Evolutionary conservation across 768 basidiomycete species (phyloP).

Genomic region (Lactifluus rugatus): DNA sequence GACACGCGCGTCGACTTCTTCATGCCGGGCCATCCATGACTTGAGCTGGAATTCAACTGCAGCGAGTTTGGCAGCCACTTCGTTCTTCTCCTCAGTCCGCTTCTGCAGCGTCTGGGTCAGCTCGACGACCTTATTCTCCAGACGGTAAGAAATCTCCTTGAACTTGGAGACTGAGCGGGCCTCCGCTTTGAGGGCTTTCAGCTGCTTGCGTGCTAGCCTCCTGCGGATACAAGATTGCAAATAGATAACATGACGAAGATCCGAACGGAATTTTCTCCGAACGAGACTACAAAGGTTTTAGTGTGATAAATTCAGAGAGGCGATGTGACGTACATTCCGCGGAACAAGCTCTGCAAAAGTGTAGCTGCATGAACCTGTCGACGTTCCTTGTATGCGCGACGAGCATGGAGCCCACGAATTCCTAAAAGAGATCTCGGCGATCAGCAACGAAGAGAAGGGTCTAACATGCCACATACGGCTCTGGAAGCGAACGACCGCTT

Average conservation of each 20-base stretch:
- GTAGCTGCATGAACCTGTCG: constrained; percentile 54
- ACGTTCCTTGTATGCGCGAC: constrained; percentile 47
- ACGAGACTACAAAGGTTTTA: constrained; percentile 33
- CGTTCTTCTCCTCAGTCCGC: constrained; percentile 86
- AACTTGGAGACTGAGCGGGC: constrained; percentile 96
- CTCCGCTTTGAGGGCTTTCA: constrained; percentile 76
- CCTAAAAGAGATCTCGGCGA: constrained; percentile 33
- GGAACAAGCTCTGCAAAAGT: constrained; percentile 69
- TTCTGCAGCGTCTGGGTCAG: constrained; percentile 90
- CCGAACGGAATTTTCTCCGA: constrained; percentile 43
- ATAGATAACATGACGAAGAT: constrained; percentile 68
- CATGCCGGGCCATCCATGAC: constrained; percentile 78
- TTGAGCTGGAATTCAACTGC: constrained; percentile 80
- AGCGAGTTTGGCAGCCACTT: constrained; percentile 60
- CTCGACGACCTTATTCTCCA: constrained; percentile 99
- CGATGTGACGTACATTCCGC: constrained; percentile 68
- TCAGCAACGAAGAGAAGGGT: constrained; percentile 6
- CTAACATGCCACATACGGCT: constrained; percentile 53
- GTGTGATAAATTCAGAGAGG: not conserved
- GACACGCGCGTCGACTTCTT: constrained; percentile 69
- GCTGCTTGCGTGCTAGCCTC: constrained; percentile 74
- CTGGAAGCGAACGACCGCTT: constrained; percentile 65
- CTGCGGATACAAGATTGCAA: constrained; percentile 90
- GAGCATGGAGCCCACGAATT: constrained; percentile 64
- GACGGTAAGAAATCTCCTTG: constrained; percentile 94